A percentile compares a stretch with the other conserved stretches of the same genome.
phyloP scores from a whole-genome alignment of 176 grass and related monocot species.

The Tillandsia leiboldiana region DNA sequence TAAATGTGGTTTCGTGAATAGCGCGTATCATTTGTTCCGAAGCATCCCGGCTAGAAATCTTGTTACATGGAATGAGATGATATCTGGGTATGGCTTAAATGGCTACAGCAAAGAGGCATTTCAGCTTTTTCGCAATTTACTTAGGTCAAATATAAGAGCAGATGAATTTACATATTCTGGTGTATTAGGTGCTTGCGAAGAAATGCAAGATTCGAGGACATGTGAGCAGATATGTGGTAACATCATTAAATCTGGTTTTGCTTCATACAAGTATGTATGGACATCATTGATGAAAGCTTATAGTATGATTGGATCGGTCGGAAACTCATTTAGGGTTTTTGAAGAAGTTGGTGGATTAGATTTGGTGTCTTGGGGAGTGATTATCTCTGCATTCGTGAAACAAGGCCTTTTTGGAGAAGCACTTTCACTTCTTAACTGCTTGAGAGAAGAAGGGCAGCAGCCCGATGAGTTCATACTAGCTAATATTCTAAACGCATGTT shows the following conservation, averaged over 20 bases:
- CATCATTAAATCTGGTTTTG: slow-evolving; percentile 38
- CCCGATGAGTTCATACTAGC: slow-evolving; percentile 45
- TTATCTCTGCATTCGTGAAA: slow-evolving; percentile 40
- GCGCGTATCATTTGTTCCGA: slow-evolving; percentile 31
- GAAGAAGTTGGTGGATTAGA: slow-evolving; percentile 19
- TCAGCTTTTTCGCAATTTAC: slow-evolving; percentile 31
- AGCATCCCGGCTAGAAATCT: slow-evolving; percentile 20
- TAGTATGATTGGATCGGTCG: slow-evolving; percentile 23
- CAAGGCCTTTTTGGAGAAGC: slow-evolving; percentile 22
- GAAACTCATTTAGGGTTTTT: slow-evolving; percentile 24
- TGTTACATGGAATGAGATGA: slow-evolving; percentile 52
- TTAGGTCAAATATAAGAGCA: slow-evolving; percentile 15
- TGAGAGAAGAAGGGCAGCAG: slow-evolving; percentile 16
- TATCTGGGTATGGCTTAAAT: slow-evolving; percentile 34
- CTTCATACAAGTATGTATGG: slow-evolving; percentile 33
- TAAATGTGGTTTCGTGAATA: slow-evolving; percentile 23
- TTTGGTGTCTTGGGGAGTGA: slow-evolving; percentile 40
- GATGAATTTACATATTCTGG: slow-evolving; percentile 45
- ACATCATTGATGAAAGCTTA: slow-evolving; percentile 40
- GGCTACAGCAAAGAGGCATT: slow-evolving; percentile 20
- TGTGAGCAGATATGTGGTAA: slow-evolving; percentile 31
- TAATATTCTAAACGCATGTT: slow-evolving; percentile 32
- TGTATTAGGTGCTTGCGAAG: slow-evolving; percentile 26
- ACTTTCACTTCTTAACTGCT: slow-evolving; percentile 28
- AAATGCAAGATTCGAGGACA: slow-evolving; percentile 19